Evolutionary conservation across 176 grass and related monocot species (phyloP).

Genomic region (Cenchrus americanus): DNA sequence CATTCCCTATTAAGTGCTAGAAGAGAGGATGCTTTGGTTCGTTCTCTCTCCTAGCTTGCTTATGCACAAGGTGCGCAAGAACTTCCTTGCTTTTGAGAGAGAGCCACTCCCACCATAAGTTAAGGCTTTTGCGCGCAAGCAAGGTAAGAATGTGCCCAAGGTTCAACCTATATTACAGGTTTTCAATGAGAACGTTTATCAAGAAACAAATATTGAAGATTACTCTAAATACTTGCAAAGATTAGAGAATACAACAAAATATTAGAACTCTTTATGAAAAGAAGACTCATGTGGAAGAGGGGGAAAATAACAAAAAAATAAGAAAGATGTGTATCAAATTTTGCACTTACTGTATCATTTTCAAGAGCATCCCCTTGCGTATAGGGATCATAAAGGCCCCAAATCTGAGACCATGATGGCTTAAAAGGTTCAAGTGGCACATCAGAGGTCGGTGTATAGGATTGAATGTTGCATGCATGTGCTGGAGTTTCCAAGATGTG

Average conservation of each 20-base stretch:
- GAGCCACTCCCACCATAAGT: background rate
- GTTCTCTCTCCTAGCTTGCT: background rate
- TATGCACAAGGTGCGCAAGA: background rate
- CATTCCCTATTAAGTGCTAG: background rate
- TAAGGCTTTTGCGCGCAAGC: background rate
- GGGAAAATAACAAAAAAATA: background rate
- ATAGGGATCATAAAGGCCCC: conserved; percentile 37
- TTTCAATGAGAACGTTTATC: background rate
- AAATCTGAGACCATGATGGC: conserved; percentile 53
- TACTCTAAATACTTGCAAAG: conserved; percentile 6
- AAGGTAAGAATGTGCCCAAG: background rate
- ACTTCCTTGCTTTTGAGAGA: background rate
- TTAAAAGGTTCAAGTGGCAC: conserved; percentile 53
- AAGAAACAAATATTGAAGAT: background rate
- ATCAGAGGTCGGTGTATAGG: conserved; percentile 1
- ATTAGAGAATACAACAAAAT: background rate
- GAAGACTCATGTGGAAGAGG: background rate
- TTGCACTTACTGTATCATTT: conserved; percentile 37
- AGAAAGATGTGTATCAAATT: background rate
- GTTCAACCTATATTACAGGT: background rate
- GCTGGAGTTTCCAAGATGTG: conserved; percentile 24
- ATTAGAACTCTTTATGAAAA: background rate
- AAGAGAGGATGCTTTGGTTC: background rate
- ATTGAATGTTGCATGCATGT: conserved; percentile 34
- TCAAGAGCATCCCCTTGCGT: conserved; percentile 13